A percentile compares a stretch with the other conserved stretches of the same genome.
phyloP scores from a whole-genome alignment of 2,329 filamentous ascomycete species.

The Pyrenochaeta sp. region DNA sequence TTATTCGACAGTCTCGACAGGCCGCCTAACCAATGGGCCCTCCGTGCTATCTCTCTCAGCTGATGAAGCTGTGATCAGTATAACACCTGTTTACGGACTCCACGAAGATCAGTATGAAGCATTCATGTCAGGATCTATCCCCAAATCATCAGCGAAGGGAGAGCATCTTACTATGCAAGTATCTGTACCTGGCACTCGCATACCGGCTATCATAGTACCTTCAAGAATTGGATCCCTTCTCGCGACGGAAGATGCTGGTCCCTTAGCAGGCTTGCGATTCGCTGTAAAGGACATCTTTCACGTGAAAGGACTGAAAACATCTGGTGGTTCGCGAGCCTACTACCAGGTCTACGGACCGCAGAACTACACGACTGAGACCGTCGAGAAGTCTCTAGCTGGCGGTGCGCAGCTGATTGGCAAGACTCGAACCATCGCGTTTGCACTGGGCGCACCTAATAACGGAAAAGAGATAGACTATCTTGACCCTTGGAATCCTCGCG shows the following conservation, averaged over 20 bases:
- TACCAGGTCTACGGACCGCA: slow-evolving; percentile 7
- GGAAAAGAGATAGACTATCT: slow-evolving; percentile 13
- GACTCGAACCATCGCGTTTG: slow-evolving; percentile 58
- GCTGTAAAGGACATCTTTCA: slow-evolving; percentile 15
- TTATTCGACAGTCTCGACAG: neutral
- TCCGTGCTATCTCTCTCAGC: neutral
- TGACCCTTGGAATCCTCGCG: slow-evolving; percentile 35
- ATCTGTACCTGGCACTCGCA: slow-evolving; percentile 10
- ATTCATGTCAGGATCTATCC: slow-evolving; percentile 10
- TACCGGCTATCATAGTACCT: slow-evolving; percentile 11
- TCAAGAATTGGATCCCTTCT: slow-evolving; percentile 6
- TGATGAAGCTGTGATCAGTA: neutral
- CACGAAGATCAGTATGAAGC: neutral
- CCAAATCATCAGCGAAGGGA: neutral
- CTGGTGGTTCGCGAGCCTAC: slow-evolving; percentile 13
- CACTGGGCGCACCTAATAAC: slow-evolving; percentile 24
- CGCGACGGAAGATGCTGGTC: neutral
- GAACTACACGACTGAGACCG: slow-evolving; percentile 10
- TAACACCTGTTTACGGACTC: neutral
- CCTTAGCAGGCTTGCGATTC: slow-evolving; percentile 10
- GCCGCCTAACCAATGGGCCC: neutral
- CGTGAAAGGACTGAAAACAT: slow-evolving; percentile 9
- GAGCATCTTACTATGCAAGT: slow-evolving; percentile 9
- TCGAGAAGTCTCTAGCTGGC: slow-evolving; percentile 8
- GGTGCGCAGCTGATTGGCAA: slow-evolving; percentile 58